Base-by-base conservation (phyloP, 192 early-diverging fungal genomes). In the Bifiguratus adelaidae region DNA sequence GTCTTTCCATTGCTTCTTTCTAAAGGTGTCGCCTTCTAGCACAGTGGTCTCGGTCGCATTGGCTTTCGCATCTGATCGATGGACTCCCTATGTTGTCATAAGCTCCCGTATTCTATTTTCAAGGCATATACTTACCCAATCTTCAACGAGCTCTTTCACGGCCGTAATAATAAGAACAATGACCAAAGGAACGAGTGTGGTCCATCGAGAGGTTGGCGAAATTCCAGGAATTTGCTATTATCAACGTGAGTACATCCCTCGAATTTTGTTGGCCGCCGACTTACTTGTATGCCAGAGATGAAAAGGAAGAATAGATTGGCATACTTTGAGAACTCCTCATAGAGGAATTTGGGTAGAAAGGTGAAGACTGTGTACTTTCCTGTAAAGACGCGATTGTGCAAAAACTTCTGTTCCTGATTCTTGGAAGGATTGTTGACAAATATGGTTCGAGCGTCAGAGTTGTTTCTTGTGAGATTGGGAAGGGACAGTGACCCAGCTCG, bases 271-370 rank as follows among this genome's bases (percentile, higher is more conserved):
- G n/a, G n/a, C n/a, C n/a, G n/a, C n/a, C n/a, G n/a, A 12, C 25
- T 52, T 75, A 89, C 86, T 71, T 95, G 92, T 40, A 97, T 95
- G 36, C 77, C 80, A 7, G 88, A 91, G 12, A 91, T 97, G 63
- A 99, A 95, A 65, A 99, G 66, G 76, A 99, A 99, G 58, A 97
- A 99, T 57, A 97, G 64, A 70, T 99, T 99, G 46, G 96, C 96
- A 69, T 96, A 97, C 68, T 94, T 93, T 35, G 85, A 87, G 53
- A 99, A 99, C 74, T 99, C 92, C 67, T 96, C 95, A 45, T 82
- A 84, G 36, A 99, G 70, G 58, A 97, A 97, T 71, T 89, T 94
- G 47, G 88, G 88, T 35, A 97, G 40, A 50, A 99, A 99, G 8
- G 92, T 90, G n/a, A 84, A 49, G 23, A 80, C 35, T 55, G 86